Evolutionary conservation across 148 eudicot species (phyloP).

Genomic region (Tetragonia tetragonoides): DNA sequence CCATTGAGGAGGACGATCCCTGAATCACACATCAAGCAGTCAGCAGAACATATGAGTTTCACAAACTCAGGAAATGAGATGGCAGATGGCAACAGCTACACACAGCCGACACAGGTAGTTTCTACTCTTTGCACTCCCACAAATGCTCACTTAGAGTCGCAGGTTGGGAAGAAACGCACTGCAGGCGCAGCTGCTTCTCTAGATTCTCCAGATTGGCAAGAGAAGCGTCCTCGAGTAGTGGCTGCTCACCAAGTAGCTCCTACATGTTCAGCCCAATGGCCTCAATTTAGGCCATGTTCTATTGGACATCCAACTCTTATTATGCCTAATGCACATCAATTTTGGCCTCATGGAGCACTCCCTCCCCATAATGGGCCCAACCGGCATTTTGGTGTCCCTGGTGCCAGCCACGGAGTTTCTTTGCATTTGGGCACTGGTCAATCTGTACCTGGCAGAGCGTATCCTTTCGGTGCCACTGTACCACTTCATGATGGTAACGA

Average conservation of each 20-base stretch:
- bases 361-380: background rate
- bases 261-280: background rate
- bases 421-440: background rate
- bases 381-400: background rate
- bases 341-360: background rate
- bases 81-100: background rate
- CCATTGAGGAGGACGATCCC: background rate
- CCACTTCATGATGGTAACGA: background rate
- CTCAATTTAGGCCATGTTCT: background rate
- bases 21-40: background rate
- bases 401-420: background rate
- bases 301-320: background rate
- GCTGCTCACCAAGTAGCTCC: background rate
- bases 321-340: background rate
- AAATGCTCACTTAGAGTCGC: background rate
- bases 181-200: background rate
- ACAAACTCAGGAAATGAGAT: background rate
- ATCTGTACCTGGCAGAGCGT: background rate
- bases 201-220: background rate
- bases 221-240: conserved; percentile 25
- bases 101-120: background rate
- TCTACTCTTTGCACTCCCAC: background rate
- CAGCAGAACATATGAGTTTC: background rate
- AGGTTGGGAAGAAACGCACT: conserved; percentile 18
- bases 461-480: background rate